Evolutionary conservation across 2,329 filamentous ascomycete genomes (phyloP).

Genomic region (Talaromyces islandicus): DNA sequence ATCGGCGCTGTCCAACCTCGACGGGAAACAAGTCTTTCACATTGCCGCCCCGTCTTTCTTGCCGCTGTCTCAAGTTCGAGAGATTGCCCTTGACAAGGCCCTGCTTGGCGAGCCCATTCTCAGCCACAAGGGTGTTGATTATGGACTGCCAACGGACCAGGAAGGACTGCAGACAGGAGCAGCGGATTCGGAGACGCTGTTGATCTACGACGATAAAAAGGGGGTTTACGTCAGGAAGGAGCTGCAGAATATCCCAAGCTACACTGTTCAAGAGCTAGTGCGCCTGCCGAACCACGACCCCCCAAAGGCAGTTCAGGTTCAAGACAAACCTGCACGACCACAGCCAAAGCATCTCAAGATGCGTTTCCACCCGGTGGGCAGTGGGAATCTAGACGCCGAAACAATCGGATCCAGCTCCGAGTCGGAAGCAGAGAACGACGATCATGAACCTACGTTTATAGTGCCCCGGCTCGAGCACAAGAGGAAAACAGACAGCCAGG

Average conservation of each 20-base stretch:
- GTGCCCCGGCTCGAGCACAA: constrained; percentile 26
- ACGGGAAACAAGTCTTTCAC: constrained; percentile 44
- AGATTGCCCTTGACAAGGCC: constrained; percentile 37
- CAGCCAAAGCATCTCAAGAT: constrained; percentile 40
- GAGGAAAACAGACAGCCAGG: constrained; percentile 27
- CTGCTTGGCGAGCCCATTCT: constrained; percentile 37
- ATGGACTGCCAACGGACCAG: constrained; percentile 32
- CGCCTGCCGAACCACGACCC: constrained; percentile 27
- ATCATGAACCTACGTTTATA: constrained; percentile 23
- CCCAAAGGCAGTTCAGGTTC: constrained; percentile 19
- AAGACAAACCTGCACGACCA: constrained; percentile 23
- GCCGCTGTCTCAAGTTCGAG: constrained; percentile 39
- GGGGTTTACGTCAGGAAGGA: constrained; percentile 25
- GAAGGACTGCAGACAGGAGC: constrained; percentile 14
- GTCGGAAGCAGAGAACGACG: constrained; percentile 31
- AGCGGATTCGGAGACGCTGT: constrained; percentile 24
- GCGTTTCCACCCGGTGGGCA: constrained; percentile 41
- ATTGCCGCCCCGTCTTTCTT: constrained; percentile 42
- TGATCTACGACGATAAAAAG: constrained; percentile 31
- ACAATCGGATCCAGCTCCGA: constrained; percentile 32
- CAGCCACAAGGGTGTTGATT: constrained; percentile 36
- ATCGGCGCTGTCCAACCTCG: constrained; percentile 32
- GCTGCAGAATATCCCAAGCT: constrained; percentile 24
- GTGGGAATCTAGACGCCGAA: constrained; percentile 23
- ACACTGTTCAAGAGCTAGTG: constrained; percentile 32